These are phyloP conservation scores for Yarrowia divulgata DNA, from an alignment of 805 yeast species.

Conservation along the genomic window DNA sequence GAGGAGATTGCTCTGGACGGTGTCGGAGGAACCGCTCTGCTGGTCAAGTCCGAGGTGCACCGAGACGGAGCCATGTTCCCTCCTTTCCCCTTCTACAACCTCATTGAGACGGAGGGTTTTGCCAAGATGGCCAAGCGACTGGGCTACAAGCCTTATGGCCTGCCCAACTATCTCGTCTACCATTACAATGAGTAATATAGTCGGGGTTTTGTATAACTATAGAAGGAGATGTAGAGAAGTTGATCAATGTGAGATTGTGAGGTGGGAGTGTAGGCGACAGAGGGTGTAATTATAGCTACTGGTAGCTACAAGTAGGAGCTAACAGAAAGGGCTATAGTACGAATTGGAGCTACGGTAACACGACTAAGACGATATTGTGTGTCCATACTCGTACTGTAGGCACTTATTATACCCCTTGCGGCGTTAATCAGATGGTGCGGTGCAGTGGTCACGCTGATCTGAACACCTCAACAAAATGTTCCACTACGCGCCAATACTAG, in stretches of 20 bases:
- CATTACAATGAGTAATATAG: conserved; percentile 76
- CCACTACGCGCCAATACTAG: too few relatives aligned
- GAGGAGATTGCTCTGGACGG: conserved; percentile 90
- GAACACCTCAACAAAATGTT: too few relatives aligned
- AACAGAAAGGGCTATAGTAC: too few relatives aligned
- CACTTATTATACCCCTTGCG: too few relatives aligned
- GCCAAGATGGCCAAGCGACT: conserved; percentile 94
- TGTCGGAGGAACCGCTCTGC: conserved; percentile 96
- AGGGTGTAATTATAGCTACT: too few relatives aligned
- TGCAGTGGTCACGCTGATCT: too few relatives aligned
- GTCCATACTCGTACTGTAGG: too few relatives aligned
- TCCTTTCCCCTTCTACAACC: conserved; percentile 94
- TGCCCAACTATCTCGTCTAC: conserved; percentile 92
- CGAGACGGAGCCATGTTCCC: conserved; percentile 99
- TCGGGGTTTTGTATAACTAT: conserved; percentile 13
- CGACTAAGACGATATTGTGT: too few relatives aligned
- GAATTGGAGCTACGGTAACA: too few relatives aligned
- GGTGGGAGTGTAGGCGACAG: too few relatives aligned
- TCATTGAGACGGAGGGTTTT: conserved; percentile 97
- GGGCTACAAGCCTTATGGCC: conserved; percentile 88
- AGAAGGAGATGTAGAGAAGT: conserved; percentile 27
- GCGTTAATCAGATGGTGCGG: too few relatives aligned
- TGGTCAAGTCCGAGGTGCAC: conserved; percentile 97
- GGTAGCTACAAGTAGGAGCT: too few relatives aligned
- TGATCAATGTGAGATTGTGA: neutral